Base-by-base conservation (phyloP, 2,329 filamentous ascomycete species). In the Geosmithia putterillii region DNA sequence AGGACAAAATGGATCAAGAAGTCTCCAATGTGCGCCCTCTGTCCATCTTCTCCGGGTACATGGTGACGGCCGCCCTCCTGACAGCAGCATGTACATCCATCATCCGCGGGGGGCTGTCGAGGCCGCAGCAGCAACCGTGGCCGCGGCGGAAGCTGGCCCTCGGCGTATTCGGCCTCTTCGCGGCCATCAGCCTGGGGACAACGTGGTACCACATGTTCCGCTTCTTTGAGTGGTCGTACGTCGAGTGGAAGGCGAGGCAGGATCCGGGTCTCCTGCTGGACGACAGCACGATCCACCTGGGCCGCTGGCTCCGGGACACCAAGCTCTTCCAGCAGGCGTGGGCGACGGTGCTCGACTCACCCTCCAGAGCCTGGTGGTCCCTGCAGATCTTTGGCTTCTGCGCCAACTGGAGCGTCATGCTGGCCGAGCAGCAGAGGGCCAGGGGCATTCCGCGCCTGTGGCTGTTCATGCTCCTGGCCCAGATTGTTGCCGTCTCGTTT, bases 201-300 rank as follows among this genome's bases (percentile, higher is more conserved):
- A 57, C 53, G 2, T 54, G 50, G 54, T 54, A 51, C 21, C 46
- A 54, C 46, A 54, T 98, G 38, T 86, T 98, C 50, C 89, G 87
- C 3, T 96, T 96, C 55, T 65, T 96, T 25, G 87, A 96, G 48
- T 76, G 73, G 37, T 77, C 85, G 45, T 80, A 89, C 52, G 73
- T 80, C 37, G 92, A 96, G 51, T 96, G 90, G 82, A 65, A 73
- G 36, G 74, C 78, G 46, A 47, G 44, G 44, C 41, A 39, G 15
- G 21, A 39, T 7, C 25, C 35, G 21, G 41, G 25, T 2, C 12
- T 20, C 17, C 9, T 17, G 7, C 20, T 17, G 23, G 41, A 38
- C n/a, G 14, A 37, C 1, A 17, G 28, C 38, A 18, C 28, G 6
- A 42, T 54, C 40, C 40, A 48, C 14, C 43, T 55, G 3, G 52